These are phyloP conservation scores for Ramaria sp. DNA, from an alignment of 768 basidiomycete species.

Conservation along the genomic window DNA sequence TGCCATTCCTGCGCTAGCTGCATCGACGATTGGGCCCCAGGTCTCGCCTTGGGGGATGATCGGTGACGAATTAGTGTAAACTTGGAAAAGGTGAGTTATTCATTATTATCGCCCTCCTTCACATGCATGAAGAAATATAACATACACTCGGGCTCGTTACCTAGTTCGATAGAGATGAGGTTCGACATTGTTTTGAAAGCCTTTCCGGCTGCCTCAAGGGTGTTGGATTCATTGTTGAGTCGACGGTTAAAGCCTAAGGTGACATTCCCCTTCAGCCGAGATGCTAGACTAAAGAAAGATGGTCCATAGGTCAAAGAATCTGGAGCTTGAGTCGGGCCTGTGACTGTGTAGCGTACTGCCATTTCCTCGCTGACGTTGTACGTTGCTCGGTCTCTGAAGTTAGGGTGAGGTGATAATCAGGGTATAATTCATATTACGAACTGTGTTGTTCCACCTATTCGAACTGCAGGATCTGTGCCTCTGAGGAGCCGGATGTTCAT, in stretches of 20 bases:
- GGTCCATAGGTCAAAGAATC: slow-evolving; percentile 22
- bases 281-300: slow-evolving; percentile 22
- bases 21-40: slow-evolving; percentile 25
- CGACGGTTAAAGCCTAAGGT: slow-evolving; percentile 28
- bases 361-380: slow-evolving; percentile 21
- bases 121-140: background rate
- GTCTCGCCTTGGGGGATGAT: slow-evolving; percentile 20
- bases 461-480: slow-evolving; percentile 23
- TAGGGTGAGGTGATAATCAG: background rate
- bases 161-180: slow-evolving; percentile 24
- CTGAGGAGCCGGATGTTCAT: slow-evolving; percentile 22
- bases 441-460: slow-evolving; percentile 30
- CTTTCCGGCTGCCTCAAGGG: slow-evolving; percentile 21
- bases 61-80: slow-evolving; percentile 23
- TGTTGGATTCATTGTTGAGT: slow-evolving; percentile 25
- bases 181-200: slow-evolving; percentile 16
- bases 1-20: slow-evolving; percentile 22
- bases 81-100: slow-evolving; percentile 11
- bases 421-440: slow-evolving; percentile 11
- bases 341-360: slow-evolving; percentile 28
- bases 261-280: slow-evolving; percentile 22
- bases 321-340: slow-evolving; percentile 25
- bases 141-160: slow-evolving; percentile 29
- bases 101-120: background rate
- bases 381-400: slow-evolving; percentile 27